Evolutionary conservation across 768 basidiomycete species (phyloP), one percentile per base, ranked within the genome.

Genomic region (Trichaptum fuscoviolaceum): DNA sequence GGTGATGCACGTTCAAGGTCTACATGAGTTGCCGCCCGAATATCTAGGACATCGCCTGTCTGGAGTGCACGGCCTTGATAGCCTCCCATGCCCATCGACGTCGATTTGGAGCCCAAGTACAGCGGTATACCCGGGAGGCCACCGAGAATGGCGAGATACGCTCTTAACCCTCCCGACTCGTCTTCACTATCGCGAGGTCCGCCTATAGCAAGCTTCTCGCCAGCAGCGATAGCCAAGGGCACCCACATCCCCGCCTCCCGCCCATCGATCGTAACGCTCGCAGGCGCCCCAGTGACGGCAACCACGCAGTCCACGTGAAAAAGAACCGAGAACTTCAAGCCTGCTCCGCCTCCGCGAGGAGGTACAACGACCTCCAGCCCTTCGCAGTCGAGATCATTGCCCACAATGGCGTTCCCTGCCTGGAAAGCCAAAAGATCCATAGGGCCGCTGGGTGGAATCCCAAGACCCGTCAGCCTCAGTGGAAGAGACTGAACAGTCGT

Each of bases 21-120:
- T 6, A 35, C 62, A 3, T 76, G 77, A 0, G 66, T 69, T 65
- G 78, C 78, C 0, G 74, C 66, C 0, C 73, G 76, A 7, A 88
- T 78, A 0, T 75, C 67, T 35, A 88, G 73, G 35, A 83, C 77
- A 71, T 88, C 87, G 0, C 86, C 86, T 1, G 75, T 72, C 24
- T 79, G 72, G 17, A 88, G 74, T 0, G 84, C 73, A 42, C 87
- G 80, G 0, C 86, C 87, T 83, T 86, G 87, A 71, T 85, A 87
- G 1, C 87, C 85, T 58, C 87, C 87, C 12, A 87, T 69, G 17
- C 85, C 83, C 80, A 87, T 80, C 0, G 84, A 87, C 24, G 88
- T 87, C 5, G 86, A 85, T 75, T 89, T 90, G 0, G 86, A 87
- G 3, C 84, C 87, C 1, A 90, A 77, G 71, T 87, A 90, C 5